Conservation (phyloP, 257 asterid genomes). For the Solanum paucissectum region DNA sequence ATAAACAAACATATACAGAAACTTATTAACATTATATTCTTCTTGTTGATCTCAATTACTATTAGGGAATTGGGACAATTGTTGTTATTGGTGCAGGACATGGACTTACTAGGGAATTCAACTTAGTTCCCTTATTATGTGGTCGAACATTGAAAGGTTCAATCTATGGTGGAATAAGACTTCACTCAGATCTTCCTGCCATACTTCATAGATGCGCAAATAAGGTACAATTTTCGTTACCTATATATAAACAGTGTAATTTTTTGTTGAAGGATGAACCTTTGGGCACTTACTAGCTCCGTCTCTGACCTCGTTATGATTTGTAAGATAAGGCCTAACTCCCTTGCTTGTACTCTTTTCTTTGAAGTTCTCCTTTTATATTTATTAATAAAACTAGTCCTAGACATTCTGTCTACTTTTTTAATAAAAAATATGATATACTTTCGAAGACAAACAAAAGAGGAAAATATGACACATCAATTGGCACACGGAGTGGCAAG, state of each 20-base stretch:
- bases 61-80: slow-evolving; percentile 19
- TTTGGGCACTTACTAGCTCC: too few species aligned
- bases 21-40: neutral
- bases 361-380: neutral
- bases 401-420: too few species aligned
- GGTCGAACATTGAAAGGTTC: slow-evolving; percentile 60
- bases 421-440: too few species aligned
- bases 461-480: too few species aligned
- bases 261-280: too few species aligned
- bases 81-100: slow-evolving; percentile 14
- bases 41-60: neutral
- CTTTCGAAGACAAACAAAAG: too few species aligned
- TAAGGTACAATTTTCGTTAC: slow-evolving; percentile 23
- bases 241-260: too few species aligned
- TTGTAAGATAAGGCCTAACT: too few species aligned
- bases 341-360: too few species aligned
- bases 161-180: slow-evolving; percentile 54
- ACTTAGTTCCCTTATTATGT: slow-evolving; percentile 34
- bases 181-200: slow-evolving; percentile 47
- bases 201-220: slow-evolving; percentile 49
- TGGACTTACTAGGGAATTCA: slow-evolving; percentile 12
- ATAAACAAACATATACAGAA: neutral
- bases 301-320: too few species aligned
- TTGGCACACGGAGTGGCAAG: too few species aligned
- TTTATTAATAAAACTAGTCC: too few species aligned